Percentiles rank a stretch among this genome's conserved stretches.
Conservation (phyloP, 108 stramenopile species). For the Fragilaria radians region DNA sequence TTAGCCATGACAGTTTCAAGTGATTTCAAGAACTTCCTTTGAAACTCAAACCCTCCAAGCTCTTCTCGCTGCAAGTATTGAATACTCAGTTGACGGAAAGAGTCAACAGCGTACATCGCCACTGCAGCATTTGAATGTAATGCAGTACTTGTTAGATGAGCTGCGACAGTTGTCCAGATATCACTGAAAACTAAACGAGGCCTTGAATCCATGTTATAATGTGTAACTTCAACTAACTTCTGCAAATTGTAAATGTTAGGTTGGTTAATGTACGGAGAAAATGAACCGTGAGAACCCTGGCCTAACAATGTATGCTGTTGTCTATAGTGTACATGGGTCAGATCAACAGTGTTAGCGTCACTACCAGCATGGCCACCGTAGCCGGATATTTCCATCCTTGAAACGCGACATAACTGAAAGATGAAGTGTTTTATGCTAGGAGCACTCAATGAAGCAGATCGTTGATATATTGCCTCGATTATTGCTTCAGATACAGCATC, state of each 20-base stretch:
- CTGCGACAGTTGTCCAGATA: slow-evolving; percentile 91
- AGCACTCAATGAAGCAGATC: slow-evolving; percentile 75
- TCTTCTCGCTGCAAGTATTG: slow-evolving; percentile 98
- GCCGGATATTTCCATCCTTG: slow-evolving; percentile 77
- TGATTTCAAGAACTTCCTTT: slow-evolving; percentile 90
- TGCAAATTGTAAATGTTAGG: slow-evolving; percentile 95
- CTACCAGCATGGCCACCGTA: slow-evolving; percentile 62
- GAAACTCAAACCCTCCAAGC: slow-evolving; percentile 95
- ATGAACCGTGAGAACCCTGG: too few species aligned
- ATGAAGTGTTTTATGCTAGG: slow-evolving; percentile 83
- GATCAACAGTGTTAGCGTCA: slow-evolving; percentile 59
- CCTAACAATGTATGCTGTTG: slow-evolving; percentile 57
- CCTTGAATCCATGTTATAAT: slow-evolving; percentile 94
- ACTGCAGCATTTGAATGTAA: slow-evolving; percentile 88
- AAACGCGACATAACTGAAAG: slow-evolving; percentile 80
- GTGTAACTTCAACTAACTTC: slow-evolving; percentile 97
- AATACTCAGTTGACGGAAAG: slow-evolving; percentile 94
- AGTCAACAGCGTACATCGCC: slow-evolving; percentile 97
- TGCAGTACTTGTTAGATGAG: slow-evolving; percentile 90
- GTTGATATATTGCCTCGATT: slow-evolving; percentile 89
- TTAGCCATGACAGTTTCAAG: slow-evolving; percentile 82
- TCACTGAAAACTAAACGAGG: slow-evolving; percentile 93
- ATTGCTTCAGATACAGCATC: slow-evolving; percentile 78
- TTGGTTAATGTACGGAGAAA: too few species aligned
- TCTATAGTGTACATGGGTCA: slow-evolving; percentile 67